Conservation (phyloP, 345 rosid species). For the Passiflora organensis region DNA sequence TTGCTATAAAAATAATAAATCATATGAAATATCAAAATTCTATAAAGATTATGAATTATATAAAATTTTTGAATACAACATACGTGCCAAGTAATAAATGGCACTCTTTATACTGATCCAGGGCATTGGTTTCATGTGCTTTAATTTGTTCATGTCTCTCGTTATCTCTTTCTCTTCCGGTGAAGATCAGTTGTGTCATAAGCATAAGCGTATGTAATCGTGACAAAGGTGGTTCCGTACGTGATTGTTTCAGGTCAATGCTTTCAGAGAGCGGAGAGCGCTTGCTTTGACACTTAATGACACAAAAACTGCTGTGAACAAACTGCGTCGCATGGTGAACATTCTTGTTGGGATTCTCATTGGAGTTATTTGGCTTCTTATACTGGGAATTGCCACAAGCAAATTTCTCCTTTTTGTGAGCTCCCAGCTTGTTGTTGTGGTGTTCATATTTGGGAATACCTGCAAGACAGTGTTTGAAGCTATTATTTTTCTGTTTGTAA, state of each 20-base stretch:
- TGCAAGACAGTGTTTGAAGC: background rate
- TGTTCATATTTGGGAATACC: background rate
- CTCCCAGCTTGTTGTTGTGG: background rate
- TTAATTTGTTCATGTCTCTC: no score
- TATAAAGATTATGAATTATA: no score
- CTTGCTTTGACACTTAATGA: slow-evolving; percentile 1
- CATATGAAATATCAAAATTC: background rate
- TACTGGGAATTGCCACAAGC: background rate
- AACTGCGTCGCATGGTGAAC: background rate
- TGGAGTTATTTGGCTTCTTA: background rate
- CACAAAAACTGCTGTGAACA: background rate
- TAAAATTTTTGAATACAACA: no score
- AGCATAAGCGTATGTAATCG: background rate
- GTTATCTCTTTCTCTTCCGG: no score
- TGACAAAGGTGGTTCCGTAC: background rate
- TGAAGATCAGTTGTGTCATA: no score
- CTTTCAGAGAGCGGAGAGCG: background rate
- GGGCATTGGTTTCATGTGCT: no score
- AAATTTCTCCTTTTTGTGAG: background rate
- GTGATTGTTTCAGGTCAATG: background rate
- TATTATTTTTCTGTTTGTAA: background rate
- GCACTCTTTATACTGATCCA: no score
- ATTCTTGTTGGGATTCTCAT: background rate
- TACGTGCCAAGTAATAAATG: no score
- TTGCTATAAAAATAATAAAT: background rate